Conservation (phyloP, 2,329 filamentous ascomycete genomes). For the Xylaria sp. region DNA sequence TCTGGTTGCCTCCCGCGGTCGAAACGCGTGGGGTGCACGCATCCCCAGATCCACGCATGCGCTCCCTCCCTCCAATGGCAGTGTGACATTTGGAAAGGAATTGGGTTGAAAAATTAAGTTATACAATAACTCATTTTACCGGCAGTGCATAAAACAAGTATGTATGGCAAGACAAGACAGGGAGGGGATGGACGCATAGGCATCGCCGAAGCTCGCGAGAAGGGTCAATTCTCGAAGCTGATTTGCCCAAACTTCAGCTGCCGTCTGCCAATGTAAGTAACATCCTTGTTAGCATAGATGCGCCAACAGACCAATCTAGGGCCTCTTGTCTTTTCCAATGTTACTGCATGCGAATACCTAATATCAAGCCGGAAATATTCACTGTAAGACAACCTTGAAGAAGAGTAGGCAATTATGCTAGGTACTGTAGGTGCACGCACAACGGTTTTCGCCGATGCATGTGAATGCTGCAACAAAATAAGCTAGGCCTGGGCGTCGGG, state of each 20-base stretch:
- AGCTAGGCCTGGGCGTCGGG: background rate
- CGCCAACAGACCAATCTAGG: background rate
- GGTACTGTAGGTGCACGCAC: background rate
- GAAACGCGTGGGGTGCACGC: background rate
- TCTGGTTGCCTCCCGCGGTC: background rate
- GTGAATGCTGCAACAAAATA: background rate
- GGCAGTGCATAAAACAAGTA: background rate
- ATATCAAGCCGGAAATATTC: constrained; percentile 5
- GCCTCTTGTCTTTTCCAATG: background rate
- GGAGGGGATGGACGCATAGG: background rate
- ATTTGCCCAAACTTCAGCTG: constrained; percentile 2
- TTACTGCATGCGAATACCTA: background rate
- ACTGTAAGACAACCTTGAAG: too few species aligned
- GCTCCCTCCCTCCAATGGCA: background rate
- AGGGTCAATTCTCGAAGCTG: background rate
- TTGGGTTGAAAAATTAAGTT: too few species aligned
- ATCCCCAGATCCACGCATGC: background rate
- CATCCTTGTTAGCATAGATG: too few species aligned
- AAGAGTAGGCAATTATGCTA: too few species aligned
- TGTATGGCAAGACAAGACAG: constrained; percentile 6
- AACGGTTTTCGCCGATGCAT: constrained; percentile 20
- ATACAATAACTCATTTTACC: too few species aligned
- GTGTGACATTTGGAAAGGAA: background rate
- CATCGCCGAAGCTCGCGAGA: background rate
- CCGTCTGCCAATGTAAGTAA: background rate